These are phyloP conservation scores for Rossbeevera mucosa DNA, from an alignment of 768 basidiomycete genomes.

Conservation along the genomic window DNA sequence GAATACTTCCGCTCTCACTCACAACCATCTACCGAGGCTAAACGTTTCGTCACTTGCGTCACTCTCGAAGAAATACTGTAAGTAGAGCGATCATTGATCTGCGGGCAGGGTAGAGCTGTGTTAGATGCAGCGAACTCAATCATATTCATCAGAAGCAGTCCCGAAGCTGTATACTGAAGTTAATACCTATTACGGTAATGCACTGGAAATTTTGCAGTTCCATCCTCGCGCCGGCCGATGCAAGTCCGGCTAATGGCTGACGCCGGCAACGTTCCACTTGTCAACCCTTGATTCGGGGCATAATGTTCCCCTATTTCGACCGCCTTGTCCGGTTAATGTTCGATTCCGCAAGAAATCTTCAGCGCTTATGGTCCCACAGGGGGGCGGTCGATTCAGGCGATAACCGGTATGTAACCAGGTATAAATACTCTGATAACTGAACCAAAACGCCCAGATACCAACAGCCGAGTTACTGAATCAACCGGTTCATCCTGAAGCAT, in stretches of 20 bases:
- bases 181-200: neutral
- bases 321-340: neutral
- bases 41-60: neutral
- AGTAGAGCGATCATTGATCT: neutral
- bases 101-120: neutral
- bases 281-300: neutral
- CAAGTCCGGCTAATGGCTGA: neutral
- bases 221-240: too few species aligned
- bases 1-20: too few species aligned
- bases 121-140: neutral
- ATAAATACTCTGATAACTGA: constrained; percentile 3
- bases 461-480: neutral
- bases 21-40: neutral
- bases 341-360: neutral
- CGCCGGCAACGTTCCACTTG: neutral
- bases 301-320: neutral
- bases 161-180: too few species aligned
- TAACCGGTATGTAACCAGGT: constrained; percentile 4
- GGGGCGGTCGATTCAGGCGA: neutral
- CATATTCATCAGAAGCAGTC: too few species aligned
- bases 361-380: neutral
- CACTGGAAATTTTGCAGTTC: neutral
- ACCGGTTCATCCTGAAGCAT: neutral
- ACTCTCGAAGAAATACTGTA: neutral
- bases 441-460: neutral